phyloP scores from a whole-genome alignment of 257 asterid genomes.

The Striga asiatica region DNA sequence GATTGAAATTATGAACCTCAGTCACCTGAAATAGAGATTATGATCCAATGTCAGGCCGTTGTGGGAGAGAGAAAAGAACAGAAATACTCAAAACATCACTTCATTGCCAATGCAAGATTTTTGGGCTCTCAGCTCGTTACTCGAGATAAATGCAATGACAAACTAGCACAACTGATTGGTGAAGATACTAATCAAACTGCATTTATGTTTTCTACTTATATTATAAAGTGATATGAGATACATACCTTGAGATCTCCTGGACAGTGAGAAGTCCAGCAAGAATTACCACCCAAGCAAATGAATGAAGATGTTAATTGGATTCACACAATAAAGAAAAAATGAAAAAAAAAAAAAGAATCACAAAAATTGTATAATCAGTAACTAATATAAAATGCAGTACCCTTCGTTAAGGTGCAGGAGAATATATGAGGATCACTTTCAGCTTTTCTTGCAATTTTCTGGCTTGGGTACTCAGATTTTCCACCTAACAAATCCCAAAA shows the following conservation, averaged over 20 bases:
- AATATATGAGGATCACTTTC: constrained; percentile 87
- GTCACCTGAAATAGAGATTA: constrained; percentile 48
- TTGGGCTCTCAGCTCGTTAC: no score
- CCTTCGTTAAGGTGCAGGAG: constrained; percentile 64
- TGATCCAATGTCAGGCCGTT: constrained; percentile 7
- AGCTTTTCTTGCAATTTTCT: constrained; percentile 63
- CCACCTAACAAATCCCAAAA: constrained; percentile 94
- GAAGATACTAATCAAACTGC: no score
- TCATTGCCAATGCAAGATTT: constrained; percentile 7
- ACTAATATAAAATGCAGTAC: no score
- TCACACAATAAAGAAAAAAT: neutral
- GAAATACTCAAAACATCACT: neutral
- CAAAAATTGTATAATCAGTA: constrained; percentile 8
- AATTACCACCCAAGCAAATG: constrained; percentile 16
- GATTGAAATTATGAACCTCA: constrained; percentile 83
- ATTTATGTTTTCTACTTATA: no score
- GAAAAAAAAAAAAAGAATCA: no score
- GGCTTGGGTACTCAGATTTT: constrained; percentile 91
- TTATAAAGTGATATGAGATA: no score
- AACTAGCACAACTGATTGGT: no score
- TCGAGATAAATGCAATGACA: no score
- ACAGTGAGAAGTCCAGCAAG: constrained; percentile 27
- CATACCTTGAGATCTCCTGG: constrained; percentile 86
- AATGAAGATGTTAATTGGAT: constrained; percentile 27
- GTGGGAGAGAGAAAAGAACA: neutral